Base-by-base conservation (phyloP, 73 alveolate genomes). In the Tetrahymena malaccensis region DNA sequence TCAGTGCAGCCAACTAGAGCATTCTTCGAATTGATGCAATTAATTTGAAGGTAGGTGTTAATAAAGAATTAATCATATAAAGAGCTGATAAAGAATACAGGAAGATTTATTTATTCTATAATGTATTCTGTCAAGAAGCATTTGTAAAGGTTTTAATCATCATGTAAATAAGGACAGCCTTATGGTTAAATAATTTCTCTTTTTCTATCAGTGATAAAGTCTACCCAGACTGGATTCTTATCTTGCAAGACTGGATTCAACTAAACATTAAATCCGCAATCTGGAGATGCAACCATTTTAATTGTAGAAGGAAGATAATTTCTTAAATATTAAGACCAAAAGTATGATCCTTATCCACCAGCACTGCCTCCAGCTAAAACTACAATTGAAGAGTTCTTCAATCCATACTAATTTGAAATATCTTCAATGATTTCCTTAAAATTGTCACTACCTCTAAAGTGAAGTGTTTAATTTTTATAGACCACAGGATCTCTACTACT, bases 361-460 rank as follows among this genome's bases (percentile, higher is more conserved):
- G 97, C 97, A n/a, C 95, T 85, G 34, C 97, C 93, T 4, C 97
- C 97, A 50, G 97, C 70, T 27, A 95, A 85, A 16, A 95, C 34
- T 8, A 95, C 58, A 19, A 43, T 85, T 1, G 31, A 37, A 70
- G 97, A 94, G 27, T 57, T 27, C 16, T 34, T 34, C 15, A 95
- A 4, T 27, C 43, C 89, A 70, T 19, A 55, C n/a, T 34, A 50
- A 0, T 44, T 17, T 4, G 57, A 15, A 56, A 84, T 58, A 31
- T 95, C 95, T 22, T 89, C 43, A 50, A 95, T 35, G 35, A 95
- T 95, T 43, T 94, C 93, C 44, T 89, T 95, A 35, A 95, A 85
- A 43, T 85, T 95, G 57, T 37, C 37, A 19, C 93, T 94, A n/a
- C 97, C 97, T 89, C 97, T 85, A 25, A 95, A 35, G 38, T 93